Conservation (phyloP, 257 asterid genomes). For the Solanum tarijense region DNA sequence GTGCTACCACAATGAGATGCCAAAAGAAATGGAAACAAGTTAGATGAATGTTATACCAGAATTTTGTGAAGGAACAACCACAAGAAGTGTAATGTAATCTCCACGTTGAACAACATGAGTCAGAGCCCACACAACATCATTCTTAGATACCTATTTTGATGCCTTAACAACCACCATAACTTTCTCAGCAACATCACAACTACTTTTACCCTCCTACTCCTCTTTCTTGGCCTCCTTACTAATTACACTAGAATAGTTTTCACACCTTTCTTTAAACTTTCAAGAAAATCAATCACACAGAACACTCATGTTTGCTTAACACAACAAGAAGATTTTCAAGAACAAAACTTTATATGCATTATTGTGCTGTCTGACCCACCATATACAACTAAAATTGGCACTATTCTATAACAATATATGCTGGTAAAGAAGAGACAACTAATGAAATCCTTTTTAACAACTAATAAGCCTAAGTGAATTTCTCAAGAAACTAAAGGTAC, state of each 20-base stretch:
- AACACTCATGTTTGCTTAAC: slow-evolving; percentile 19
- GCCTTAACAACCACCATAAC: slow-evolving; percentile 95
- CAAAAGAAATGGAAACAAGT: not conserved
- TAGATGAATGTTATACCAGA: slow-evolving; percentile 38
- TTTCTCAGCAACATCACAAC: slow-evolving; percentile 49
- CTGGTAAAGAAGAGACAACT: not conserved
- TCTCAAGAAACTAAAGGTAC: not conserved
- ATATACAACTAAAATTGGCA: slow-evolving; percentile 14
- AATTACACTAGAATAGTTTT: slow-evolving; percentile 26
- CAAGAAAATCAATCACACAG: not conserved
- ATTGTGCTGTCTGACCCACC: slow-evolving; percentile 27
- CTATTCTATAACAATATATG: too few species aligned
- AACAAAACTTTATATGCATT: slow-evolving; percentile 19
- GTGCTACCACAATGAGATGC: not conserved
- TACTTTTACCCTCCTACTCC: slow-evolving; percentile 32
- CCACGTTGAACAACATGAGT: slow-evolving; percentile 99
- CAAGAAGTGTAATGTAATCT: slow-evolving; percentile 88
- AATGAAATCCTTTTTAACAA: slow-evolving; percentile 25
- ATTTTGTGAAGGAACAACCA: slow-evolving; percentile 58
- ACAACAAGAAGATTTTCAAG: not conserved
- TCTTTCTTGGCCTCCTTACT: slow-evolving; percentile 53
- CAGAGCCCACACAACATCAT: slow-evolving; percentile 86
- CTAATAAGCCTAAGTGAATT: not conserved
- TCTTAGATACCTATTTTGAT: slow-evolving; percentile 75
- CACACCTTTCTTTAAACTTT: slow-evolving; percentile 3